Evolutionary conservation across 768 basidiomycete genomes (phyloP), one percentile per base, ranked within the genome.

Genomic region (Daedalea quercina): DNA sequence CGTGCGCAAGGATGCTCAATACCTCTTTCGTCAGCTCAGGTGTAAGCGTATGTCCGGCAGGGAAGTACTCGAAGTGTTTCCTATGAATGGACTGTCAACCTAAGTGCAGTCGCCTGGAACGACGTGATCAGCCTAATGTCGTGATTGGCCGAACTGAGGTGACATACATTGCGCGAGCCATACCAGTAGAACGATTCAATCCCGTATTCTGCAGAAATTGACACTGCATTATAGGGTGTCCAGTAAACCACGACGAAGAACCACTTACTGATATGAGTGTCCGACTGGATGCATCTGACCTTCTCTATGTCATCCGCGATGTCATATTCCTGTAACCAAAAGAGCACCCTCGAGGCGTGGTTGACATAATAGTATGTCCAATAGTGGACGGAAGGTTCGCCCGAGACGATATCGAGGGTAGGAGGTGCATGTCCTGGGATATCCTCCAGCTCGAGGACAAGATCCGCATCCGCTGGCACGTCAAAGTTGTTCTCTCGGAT

Each of bases 281-380:
- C 26, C 2, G 51, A 28, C 2, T 54, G 53, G 11, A 55, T 23
- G 8, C 54, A 52, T 17, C 26, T 25, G 6, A 56, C 24, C 17
- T 52, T 40, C 7, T 51, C 52, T 17, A 71, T 52, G 24, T 81
- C 59, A 6, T 63, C 50, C 0, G 51, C 41, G 0, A 73, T 69
- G 0, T 73, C 61, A 51, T 72, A 76, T 0, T 68, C 57, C 42
- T 83, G 73, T 33, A 82, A 52, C 73, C 78, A 85, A 55, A 84
- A 84, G 9, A 84, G 64, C 17, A 67, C 61, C 19, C 76, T 72
- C 0, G 65, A 62, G 1, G 57, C 20, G 42, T 81, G 79, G 55
- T 80, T 71, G 25, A 73, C 77, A 52, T 78, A 79, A 57, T 81
- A 82, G 59, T 82, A 82, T 54, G 72, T 44, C 59, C 65, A n/a